These are phyloP conservation scores for Blastocystis sp. DNA, from an alignment of 352 stramenopile species.

Conservation along the genomic window DNA sequence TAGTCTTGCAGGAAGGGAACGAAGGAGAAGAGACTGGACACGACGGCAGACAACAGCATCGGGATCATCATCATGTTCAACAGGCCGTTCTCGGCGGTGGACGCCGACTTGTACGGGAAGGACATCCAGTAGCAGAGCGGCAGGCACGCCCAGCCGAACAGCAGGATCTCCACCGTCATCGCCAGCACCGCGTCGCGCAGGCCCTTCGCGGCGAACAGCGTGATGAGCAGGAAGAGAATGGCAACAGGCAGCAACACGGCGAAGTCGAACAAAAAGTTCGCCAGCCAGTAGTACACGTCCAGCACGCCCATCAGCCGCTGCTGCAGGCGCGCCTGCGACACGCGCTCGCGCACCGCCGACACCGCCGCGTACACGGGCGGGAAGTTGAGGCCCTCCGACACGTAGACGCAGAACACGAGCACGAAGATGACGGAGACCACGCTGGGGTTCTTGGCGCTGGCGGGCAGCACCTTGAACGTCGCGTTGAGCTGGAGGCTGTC, in stretches of 20 bases:
- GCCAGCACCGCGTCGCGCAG: background rate
- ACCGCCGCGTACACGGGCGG: slow-evolving; percentile 73
- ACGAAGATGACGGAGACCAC: slow-evolving; percentile 25
- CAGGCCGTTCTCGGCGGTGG: slow-evolving; percentile 71
- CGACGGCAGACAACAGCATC: slow-evolving; percentile 68
- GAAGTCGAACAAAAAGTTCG: slow-evolving; percentile 41
- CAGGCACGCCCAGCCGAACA: slow-evolving; percentile 73
- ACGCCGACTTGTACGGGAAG: slow-evolving; percentile 72
- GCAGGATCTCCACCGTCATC: slow-evolving; percentile 66
- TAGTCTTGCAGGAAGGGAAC: background rate
- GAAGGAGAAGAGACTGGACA: slow-evolving; percentile 6
- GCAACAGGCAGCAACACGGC: background rate
- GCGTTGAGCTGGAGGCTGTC: background rate
- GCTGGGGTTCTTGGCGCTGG: background rate
- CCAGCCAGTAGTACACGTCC: slow-evolving; percentile 59
- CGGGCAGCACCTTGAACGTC: slow-evolving; percentile 7
- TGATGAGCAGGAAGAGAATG: slow-evolving; percentile 34
- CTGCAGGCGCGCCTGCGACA: slow-evolving; percentile 61
- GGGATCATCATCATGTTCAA: slow-evolving; percentile 75
- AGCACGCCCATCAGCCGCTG: slow-evolving; percentile 65
- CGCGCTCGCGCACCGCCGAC: slow-evolving; percentile 29
- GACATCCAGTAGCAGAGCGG: slow-evolving; percentile 73
- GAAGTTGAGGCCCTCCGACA: slow-evolving; percentile 73
- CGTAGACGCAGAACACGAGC: slow-evolving; percentile 72
- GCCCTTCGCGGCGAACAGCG: background rate